These are phyloP conservation scores for Chlorencoelia australis DNA, from an alignment of 2,329 filamentous ascomycete species.

Conservation along the genomic window DNA sequence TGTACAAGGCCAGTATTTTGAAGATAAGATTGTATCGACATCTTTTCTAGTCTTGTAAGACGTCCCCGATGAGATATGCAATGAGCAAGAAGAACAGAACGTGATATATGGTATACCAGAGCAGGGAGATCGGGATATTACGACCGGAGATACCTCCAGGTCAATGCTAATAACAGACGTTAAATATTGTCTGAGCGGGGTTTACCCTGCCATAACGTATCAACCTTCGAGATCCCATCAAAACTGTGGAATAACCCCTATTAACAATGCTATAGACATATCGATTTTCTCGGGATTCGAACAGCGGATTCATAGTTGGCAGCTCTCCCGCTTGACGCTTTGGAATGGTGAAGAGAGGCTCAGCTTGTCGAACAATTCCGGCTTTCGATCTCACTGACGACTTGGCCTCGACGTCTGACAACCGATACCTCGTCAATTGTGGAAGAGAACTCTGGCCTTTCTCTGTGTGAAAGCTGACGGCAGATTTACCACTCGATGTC, in stretches of 20 bases:
- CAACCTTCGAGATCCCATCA: slow-evolving; percentile 59
- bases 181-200: too few species aligned
- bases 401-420: slow-evolving; percentile 5
- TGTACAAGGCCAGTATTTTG: too few species aligned
- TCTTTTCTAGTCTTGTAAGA: too few species aligned
- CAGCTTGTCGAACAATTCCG: slow-evolving; percentile 6
- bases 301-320: slow-evolving; percentile 53
- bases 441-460: slow-evolving; percentile 35
- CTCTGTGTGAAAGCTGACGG: slow-evolving; percentile 26
- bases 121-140: too few species aligned
- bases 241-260: slow-evolving; percentile 47
- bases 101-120: too few species aligned
- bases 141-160: too few species aligned
- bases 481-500: slow-evolving; percentile 36
- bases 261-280: slow-evolving; percentile 50
- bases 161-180: too few species aligned
- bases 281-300: slow-evolving; percentile 41
- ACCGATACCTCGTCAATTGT: slow-evolving; percentile 13
- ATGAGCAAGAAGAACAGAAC: too few species aligned
- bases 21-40: too few species aligned
- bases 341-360: slow-evolving; percentile 37
- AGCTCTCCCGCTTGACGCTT: slow-evolving; percentile 50
- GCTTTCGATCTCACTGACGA: neutral
- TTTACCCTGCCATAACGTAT: too few species aligned
- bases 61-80: too few species aligned